phyloP scores from a whole-genome alignment of 2,329 filamentous ascomycete species.

The Calonectria montana region DNA sequence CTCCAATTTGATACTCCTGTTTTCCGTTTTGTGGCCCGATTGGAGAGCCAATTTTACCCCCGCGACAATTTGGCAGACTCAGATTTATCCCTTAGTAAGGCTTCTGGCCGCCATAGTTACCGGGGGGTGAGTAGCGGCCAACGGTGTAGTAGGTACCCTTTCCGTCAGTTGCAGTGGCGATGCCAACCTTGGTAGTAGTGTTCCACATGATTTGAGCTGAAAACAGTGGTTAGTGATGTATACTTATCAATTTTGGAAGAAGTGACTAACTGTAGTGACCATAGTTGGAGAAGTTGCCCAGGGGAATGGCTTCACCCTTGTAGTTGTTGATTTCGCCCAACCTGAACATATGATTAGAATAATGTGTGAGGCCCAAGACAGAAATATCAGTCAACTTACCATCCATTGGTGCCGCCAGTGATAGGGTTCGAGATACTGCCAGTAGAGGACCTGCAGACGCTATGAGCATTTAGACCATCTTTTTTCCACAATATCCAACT shows the following conservation, averaged over 20 bases:
- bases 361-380: too few species aligned
- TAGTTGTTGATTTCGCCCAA: slow-evolving; percentile 37
- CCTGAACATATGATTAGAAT: background rate
- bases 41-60: too few species aligned
- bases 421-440: background rate
- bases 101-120: slow-evolving; percentile 31
- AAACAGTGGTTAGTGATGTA: background rate
- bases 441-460: background rate
- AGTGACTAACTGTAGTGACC: slow-evolving; percentile 38
- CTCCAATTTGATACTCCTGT: background rate
- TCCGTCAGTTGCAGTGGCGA: slow-evolving; percentile 31
- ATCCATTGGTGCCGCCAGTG: background rate
- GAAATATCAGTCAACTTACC: background rate
- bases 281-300: slow-evolving; percentile 35
- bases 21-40: background rate
- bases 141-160: slow-evolving; percentile 36
- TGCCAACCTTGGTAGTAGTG: slow-evolving; percentile 41
- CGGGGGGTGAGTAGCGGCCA: slow-evolving; percentile 38
- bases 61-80: background rate
- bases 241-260: background rate
- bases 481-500: too few species aligned
- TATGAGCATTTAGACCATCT: background rate
- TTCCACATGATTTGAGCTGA: slow-evolving; percentile 39
- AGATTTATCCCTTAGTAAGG: background rate
- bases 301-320: slow-evolving; percentile 32